Evolutionary conservation across 768 basidiomycete species (phyloP), one percentile per base, ranked within the genome.

Genomic region (Suillus alpinus): DNA sequence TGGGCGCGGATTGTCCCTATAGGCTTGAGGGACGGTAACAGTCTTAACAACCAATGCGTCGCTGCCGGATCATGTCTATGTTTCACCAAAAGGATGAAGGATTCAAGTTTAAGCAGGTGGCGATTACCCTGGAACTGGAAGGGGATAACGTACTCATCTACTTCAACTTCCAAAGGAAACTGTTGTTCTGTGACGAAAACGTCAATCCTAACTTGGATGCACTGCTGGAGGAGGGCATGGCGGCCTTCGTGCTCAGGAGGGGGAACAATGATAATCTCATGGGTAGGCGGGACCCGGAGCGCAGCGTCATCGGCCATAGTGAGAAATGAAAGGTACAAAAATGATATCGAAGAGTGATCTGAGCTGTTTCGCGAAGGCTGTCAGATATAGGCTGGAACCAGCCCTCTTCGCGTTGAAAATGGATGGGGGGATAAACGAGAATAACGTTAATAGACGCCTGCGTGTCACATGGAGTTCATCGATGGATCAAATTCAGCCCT

Each of bases 101-200:
- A 16, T 55, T 1, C 4, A 26, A 47, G 14, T 26, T 37, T 1
- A 26, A 10, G 16, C 16, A 26, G 23, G 20, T 51, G 32, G 50
- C 13, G 14, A 23, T 18, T 32, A 7, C 12, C 23, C 32, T 13
- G 8, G 52, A 51, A 59, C 32, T 13, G 8, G 52, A 51, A 59
- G 59, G 49, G 58, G 57, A 57, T 74, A 76, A 73, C 75, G 65
- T 59, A 89, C 91, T 83, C 80, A 74, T 94, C 92, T 65, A 88
- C 78, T 73, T 95, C 92, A 8, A 78, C 79, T 55, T 92, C 89
- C 23, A 89, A 75, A 49, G 89, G 81, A 67, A 93, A 94, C 43
- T 78, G 77, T 67, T 86, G 82, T 64, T 82, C 81, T 62, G 75
- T 76, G 64, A 78, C 72, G 71, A 82, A 83, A 59, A 83, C 84